Conservation (phyloP, 1,284 basidiomycete species). For the Irpex lacteus region DNA sequence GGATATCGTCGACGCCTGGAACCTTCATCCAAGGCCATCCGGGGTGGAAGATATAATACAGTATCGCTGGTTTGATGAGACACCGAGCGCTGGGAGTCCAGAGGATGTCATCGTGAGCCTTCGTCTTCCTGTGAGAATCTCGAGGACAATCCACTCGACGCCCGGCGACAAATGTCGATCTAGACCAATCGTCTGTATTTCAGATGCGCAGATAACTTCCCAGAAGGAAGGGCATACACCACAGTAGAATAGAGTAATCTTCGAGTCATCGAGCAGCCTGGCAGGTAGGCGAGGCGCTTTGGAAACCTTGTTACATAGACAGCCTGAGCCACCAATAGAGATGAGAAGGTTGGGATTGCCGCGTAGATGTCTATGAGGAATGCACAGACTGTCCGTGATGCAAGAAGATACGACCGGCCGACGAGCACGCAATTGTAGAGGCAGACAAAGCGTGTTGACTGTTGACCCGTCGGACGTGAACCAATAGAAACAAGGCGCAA, state of each 20-base stretch:
- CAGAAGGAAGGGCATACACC: neutral
- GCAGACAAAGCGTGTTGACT: neutral
- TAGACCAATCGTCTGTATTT: neutral
- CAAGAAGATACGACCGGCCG: neutral
- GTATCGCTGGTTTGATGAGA: neutral
- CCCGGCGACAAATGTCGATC: neutral
- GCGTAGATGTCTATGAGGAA: neutral
- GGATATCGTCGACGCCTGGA: neutral
- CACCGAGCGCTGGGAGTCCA: neutral
- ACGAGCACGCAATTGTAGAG: neutral
- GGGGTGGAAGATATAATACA: neutral
- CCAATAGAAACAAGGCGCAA: neutral
- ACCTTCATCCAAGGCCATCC: neutral
- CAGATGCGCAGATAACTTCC: neutral
- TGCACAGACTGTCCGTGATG: neutral
- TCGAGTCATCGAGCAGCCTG: neutral
- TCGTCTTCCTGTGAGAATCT: neutral
- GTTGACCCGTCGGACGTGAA: neutral
- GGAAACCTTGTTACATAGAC: neutral
- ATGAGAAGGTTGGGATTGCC: neutral
- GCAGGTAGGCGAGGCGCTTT: neutral
- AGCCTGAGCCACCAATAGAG: neutral
- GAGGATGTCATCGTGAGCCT: neutral
- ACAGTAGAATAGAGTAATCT: neutral
- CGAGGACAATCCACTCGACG: neutral